Base-by-base conservation (phyloP, 2,329 filamentous ascomycete genomes). In the Dryadomyces sulphureus region DNA sequence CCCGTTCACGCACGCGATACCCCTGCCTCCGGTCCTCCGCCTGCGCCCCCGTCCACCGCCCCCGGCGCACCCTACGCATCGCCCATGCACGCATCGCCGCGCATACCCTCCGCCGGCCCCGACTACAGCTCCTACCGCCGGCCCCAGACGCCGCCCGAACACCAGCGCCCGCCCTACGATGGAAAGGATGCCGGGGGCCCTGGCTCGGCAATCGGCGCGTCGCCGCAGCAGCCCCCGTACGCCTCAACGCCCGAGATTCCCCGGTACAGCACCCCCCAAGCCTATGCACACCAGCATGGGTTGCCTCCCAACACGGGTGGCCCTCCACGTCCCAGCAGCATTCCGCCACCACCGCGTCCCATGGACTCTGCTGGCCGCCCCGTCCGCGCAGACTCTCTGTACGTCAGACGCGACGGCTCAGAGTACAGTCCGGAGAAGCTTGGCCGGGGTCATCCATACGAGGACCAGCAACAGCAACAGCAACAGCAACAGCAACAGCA, bases 111-210 rank as follows among this genome's bases (percentile, higher is more conserved):
- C 22, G 62, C 70, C 2, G 65, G 70, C 0, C 62, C 75, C 49
- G 79, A 84, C 17, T 81, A 82, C 50, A 66, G 65, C 44, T 69
- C 72, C 5, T 81, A 74, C 58, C 71, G 80, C 50, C 70, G 81
- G 49, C 82, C 82, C 2, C 78, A 84, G 48, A 87, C 82, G 0
- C 83, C 52, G 5, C 46, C 83, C n/a, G 82, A 87, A 39, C 77
- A 79, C 50, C 67, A 71, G 41, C 70, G 75, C 54, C 64, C 65
- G 46, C 41, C 56, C 46, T 55, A 65, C 53, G 59, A 62, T 54
- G 57, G 57, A 52, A 49, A 53, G 11, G 59, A 67, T 50, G 64
- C 62, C 35, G 63, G 72, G 55, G 64, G 64, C 3, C 66, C 65
- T 16, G 66, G 65, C 5, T 75, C 73, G 14, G 71, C 72, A 4